Base-by-base conservation (phyloP, 1,139 yeast genomes). In the Pichia sp. region DNA sequence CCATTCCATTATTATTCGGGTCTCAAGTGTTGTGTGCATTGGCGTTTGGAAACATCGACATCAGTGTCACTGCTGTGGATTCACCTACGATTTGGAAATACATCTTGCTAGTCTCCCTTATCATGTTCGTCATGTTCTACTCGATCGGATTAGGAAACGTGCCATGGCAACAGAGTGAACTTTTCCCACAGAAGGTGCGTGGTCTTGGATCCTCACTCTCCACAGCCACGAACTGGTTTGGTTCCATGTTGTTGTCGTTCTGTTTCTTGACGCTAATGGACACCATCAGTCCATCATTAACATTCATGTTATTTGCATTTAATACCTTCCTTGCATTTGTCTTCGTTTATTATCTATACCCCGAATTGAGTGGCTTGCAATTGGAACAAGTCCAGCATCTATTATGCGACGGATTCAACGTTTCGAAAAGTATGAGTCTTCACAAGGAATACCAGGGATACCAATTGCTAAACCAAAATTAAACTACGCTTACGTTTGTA, bases 91-190 rank as follows among this genome's bases (percentile, higher is more conserved):
- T 17, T 9, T 76, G 82, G 82, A 78, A 77, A 5, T 68, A 72
- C 45, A 65, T 72, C 2, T 68, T 77, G 33, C 68, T 78, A 44
- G 51, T 74, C 32, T 75, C 77, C 32, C 69, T 77, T 74, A 75
- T 77, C 21, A 59, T 68, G 45, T 78, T 70, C 57, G 82, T 76
- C 20, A 80, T 79, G 7, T 69, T 75, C 39, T 79, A 77, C 58
- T 82, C 83, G 28, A 67, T 75, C 49, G 83, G 84, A 44, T 71
- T 78, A 47, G 84, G 84, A 51, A 76, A 76, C 58, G 73, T 76
- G 43, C 83, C 84, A 2, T 79, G 84, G 84, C 79, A 80, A 31
- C 83, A 81, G 41, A 79, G 78, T 36, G 84, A 79, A 59, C 68
- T 78, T 49, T 79, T 79, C 55, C 76, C 82, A 1, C 82, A 77